Evolutionary conservation across 345 rosid species (phyloP).

Genomic region (Euclidium syriacum): DNA sequence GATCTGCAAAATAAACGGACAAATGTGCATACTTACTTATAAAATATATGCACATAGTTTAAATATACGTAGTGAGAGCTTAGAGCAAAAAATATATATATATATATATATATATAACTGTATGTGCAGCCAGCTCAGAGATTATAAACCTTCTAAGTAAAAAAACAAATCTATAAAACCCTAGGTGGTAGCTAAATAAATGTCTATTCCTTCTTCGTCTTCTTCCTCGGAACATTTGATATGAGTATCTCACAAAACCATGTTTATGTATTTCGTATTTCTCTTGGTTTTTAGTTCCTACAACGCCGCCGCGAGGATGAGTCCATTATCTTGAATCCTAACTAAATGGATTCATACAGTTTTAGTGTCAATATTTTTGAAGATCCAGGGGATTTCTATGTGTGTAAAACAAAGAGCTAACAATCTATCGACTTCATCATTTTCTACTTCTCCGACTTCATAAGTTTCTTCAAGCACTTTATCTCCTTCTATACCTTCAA

Average conservation of each 20-base stretch:
- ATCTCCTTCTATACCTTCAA: too few relatives aligned
- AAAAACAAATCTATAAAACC: constrained; percentile 4
- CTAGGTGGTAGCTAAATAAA: not conserved
- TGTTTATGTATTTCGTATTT: constrained; percentile 15
- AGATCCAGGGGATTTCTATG: too few relatives aligned
- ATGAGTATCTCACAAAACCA: constrained; percentile 17
- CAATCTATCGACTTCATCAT: too few relatives aligned
- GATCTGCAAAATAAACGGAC: too few relatives aligned
- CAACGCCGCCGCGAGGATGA: constrained; percentile 34
- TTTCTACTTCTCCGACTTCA: too few relatives aligned
- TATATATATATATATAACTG: too few relatives aligned
- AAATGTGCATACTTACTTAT: constrained; percentile 3
- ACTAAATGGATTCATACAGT: too few relatives aligned
- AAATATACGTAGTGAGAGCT: not conserved
- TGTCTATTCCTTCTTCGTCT: not conserved
- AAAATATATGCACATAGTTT: not conserved
- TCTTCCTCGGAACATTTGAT: not conserved
- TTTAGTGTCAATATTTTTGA: too few relatives aligned
- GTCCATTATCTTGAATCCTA: too few relatives aligned
- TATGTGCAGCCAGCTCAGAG: not conserved
- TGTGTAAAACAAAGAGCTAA: too few relatives aligned
- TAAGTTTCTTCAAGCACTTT: too few relatives aligned
- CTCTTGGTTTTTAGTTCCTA: constrained; percentile 36
- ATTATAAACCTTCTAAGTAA: not conserved
- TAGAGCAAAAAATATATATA: too few relatives aligned